These are phyloP conservation scores for Candida vaughaniae DNA, from an alignment of 805 yeast species.

Conservation along the genomic window DNA sequence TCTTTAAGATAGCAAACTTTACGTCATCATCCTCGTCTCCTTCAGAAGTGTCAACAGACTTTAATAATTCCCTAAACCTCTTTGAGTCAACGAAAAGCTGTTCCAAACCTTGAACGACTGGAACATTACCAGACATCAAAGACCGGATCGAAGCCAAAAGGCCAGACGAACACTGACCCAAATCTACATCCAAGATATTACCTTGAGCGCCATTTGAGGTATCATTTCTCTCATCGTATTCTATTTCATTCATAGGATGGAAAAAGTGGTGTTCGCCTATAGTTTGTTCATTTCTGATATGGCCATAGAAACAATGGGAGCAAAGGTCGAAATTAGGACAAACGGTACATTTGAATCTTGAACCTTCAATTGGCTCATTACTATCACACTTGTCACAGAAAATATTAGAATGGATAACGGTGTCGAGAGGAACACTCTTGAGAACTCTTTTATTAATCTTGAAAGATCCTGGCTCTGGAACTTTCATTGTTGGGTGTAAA, in stretches of 20 bases:
- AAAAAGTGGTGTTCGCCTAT: conserved; percentile 5
- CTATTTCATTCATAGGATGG: conserved; percentile 11
- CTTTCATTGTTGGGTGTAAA: conserved; percentile 31
- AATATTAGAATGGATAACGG: conserved; percentile 22
- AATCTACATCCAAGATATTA: conserved; percentile 24
- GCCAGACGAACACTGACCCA: conserved; percentile 18
- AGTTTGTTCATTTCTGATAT: conserved; percentile 1
- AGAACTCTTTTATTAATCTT: conserved; percentile 8
- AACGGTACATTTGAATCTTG: conserved; percentile 49
- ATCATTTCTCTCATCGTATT: too few species aligned
- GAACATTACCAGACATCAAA: conserved; percentile 17
- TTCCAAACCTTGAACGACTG: conserved; percentile 16
- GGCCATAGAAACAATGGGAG: conserved; percentile 25
- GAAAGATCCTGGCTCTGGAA: conserved; percentile 16
- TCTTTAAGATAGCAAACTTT: conserved; percentile 23
- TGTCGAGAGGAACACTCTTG: conserved; percentile 4
- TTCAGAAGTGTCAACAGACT: conserved; percentile 12
- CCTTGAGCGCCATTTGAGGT: conserved; percentile 8
- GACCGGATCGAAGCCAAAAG: conserved; percentile 17
- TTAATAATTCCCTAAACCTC: conserved; percentile 22
- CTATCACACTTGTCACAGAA: conserved; percentile 36
- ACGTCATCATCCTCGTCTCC: conserved; percentile 18
- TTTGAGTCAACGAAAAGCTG: conserved; percentile 18
- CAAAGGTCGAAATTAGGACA: conserved; percentile 57
- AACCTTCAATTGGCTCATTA: conserved; percentile 34